A percentile compares a stretch with the other conserved stretches of the same genome.
These are phyloP conservation scores for Pseudozyma thailandica DNA, from an alignment of 1,284 basidiomycete genomes.

Conservation along the genomic window DNA sequence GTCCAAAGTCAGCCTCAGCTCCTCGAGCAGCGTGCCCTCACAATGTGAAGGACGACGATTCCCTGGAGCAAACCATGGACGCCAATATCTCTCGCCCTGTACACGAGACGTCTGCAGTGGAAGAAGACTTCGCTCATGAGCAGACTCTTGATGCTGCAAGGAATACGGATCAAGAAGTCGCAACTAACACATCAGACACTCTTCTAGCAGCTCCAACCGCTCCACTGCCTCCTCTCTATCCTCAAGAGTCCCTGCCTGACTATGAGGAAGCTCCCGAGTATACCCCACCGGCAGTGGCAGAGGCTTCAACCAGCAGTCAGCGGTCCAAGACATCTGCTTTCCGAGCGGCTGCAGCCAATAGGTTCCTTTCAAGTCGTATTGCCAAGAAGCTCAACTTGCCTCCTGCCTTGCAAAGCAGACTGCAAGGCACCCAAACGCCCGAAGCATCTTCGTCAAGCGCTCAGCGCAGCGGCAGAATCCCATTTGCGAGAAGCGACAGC, in stretches of 20 bases:
- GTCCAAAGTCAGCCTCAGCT: constrained; percentile 10
- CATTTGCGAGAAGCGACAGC: constrained; percentile 41
- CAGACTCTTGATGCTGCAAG: background rate
- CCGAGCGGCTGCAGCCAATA: constrained; percentile 37
- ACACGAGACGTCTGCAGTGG: background rate
- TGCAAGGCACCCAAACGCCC: constrained; percentile 33
- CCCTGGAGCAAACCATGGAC: constrained; percentile 21
- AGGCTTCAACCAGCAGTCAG: constrained; percentile 10
- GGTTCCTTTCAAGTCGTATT: constrained; percentile 43
- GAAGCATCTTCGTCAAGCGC: constrained; percentile 1
- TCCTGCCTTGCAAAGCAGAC: constrained; percentile 27
- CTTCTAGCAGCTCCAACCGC: constrained; percentile 4
- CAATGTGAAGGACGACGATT: background rate
- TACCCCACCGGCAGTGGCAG: constrained; percentile 31
- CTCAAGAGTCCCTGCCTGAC: constrained; percentile 27
- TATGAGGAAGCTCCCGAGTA: constrained; percentile 46
- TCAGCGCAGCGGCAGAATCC: constrained; percentile 1
- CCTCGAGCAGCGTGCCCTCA: background rate
- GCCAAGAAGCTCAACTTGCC: constrained; percentile 44
- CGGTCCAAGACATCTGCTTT: constrained; percentile 33
- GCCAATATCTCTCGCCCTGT: background rate
- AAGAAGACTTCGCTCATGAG: background rate
- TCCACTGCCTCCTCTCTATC: constrained; percentile 37
- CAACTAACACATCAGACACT: background rate
- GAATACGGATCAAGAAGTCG: background rate